Conservation (phyloP, 495 filamentous ascomycete genomes). For the Melanomma pulvis-pyrius region DNA sequence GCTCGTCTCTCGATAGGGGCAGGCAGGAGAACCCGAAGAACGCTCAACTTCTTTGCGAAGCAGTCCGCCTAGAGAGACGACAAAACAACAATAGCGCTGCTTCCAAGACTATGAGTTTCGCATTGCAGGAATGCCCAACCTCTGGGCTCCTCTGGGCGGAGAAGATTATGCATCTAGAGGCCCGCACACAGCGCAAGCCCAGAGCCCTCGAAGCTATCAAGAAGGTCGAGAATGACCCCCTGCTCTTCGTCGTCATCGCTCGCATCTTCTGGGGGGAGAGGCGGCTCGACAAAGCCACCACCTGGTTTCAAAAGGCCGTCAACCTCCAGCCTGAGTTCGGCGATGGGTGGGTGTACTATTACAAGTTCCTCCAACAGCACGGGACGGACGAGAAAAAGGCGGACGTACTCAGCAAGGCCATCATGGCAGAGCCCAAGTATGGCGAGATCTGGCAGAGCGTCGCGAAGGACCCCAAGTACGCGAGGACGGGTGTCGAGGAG, state of each 20-base stretch:
- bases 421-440: constrained; percentile 79
- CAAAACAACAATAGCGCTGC: constrained; percentile 81
- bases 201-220: constrained; percentile 91
- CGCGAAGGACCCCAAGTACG: constrained; percentile 82
- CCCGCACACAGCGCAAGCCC: constrained; percentile 87
- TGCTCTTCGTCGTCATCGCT: constrained; percentile 76
- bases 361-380: constrained; percentile 87
- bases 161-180: constrained; percentile 90
- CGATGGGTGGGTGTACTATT: constrained; percentile 98
- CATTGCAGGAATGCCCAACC: constrained; percentile 85
- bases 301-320: constrained; percentile 96
- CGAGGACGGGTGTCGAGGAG: constrained; percentile 72
- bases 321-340: constrained; percentile 81
- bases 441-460: constrained; percentile 90
- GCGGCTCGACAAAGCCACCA: constrained; percentile 84
- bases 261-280: constrained; percentile 79
- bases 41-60: constrained; percentile 85
- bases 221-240: constrained; percentile 89
- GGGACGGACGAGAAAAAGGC: constrained; percentile 87
- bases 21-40: constrained; percentile 82
- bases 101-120: constrained; percentile 86
- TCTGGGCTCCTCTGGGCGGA: constrained; percentile 92
- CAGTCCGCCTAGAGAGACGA: constrained; percentile 88
- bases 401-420: constrained; percentile 76
- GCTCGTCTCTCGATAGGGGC: constrained; percentile 87